phyloP scores from a whole-genome alignment of 129 eudicot genomes.

The Lactuca sativa region DNA sequence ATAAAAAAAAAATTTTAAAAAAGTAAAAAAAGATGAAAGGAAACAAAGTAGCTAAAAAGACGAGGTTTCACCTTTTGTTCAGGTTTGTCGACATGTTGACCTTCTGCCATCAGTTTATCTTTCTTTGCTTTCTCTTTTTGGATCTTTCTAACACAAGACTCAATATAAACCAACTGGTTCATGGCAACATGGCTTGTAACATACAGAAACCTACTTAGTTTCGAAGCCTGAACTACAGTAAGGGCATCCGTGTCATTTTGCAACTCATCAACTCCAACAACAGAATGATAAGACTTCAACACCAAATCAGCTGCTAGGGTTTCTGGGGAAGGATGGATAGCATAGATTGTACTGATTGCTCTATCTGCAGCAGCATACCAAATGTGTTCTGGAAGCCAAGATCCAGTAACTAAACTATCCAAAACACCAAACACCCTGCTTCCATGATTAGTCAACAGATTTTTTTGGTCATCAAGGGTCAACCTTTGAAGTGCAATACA shows the following conservation, averaged over 20 bases:
- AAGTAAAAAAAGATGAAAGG: not conserved
- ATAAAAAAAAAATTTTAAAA: constrained; percentile 25
- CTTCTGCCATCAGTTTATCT: constrained; percentile 64
- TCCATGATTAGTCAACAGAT: constrained; percentile 64
- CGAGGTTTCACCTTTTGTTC: constrained; percentile 48
- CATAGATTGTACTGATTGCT: constrained; percentile 81
- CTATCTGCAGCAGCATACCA: constrained; percentile 96
- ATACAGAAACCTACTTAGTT: constrained; percentile 68
- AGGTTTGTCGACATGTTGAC: constrained; percentile 29
- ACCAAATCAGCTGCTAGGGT: constrained; percentile 70
- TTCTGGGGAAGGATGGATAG: constrained; percentile 92
- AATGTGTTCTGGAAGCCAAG: constrained; percentile 75
- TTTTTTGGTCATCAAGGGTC: constrained; percentile 76
- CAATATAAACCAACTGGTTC: constrained; percentile 83
- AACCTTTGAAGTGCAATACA: constrained; percentile 86
- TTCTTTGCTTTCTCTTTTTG: constrained; percentile 76
- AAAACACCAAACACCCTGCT: constrained; percentile 70
- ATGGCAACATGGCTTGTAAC: constrained; percentile 88
- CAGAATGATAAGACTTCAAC: constrained; percentile 54
- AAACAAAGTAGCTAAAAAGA: not conserved
- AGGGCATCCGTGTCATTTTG: constrained; percentile 46
- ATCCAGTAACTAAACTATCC: constrained; percentile 67
- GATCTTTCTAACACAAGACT: constrained; percentile 75
- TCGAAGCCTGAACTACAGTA: constrained; percentile 61
- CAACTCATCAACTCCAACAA: constrained; percentile 54